phyloP scores from a whole-genome alignment of 129 eudicot species.

The Solidago caesia region DNA sequence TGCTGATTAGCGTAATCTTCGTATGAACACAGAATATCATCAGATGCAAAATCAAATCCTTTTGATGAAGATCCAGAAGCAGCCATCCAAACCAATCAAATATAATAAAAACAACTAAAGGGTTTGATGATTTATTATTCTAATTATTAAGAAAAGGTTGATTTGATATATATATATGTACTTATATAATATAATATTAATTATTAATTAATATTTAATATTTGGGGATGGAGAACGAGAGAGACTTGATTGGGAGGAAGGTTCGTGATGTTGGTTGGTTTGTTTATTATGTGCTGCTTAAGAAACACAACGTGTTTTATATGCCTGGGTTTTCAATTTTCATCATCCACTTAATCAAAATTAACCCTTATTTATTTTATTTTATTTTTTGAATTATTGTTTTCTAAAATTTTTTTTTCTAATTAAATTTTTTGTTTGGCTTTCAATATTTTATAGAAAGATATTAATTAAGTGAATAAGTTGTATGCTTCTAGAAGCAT shows the following conservation, averaged over 20 bases:
- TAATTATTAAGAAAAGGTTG: conserved; percentile 30
- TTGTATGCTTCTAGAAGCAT: too few relatives aligned
- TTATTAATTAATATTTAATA: not conserved
- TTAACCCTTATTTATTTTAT: too few relatives aligned
- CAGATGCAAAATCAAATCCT: conserved; percentile 80
- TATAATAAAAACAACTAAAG: too few relatives aligned
- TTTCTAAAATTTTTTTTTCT: too few relatives aligned
- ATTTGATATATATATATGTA: not conserved
- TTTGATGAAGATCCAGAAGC: conserved; percentile 86
- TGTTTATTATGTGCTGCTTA: not conserved
- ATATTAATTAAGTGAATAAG: too few relatives aligned
- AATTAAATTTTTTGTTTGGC: too few relatives aligned
- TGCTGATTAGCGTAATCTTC: conserved; percentile 57
- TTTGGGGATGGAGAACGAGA: not conserved
- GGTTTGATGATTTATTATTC: not conserved
- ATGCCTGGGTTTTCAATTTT: too few relatives aligned
- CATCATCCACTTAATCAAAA: too few relatives aligned
- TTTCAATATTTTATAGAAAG: too few relatives aligned
- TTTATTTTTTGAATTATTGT: too few relatives aligned
- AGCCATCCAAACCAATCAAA: conserved; percentile 45
- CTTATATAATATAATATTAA: too few relatives aligned
- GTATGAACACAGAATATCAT: conserved; percentile 85
- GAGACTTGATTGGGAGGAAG: conserved; percentile 23
- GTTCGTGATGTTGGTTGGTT: conserved; percentile 26
- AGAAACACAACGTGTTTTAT: too few relatives aligned